Percentiles rank a stretch among this genome's conserved stretches.
Evolutionary conservation across 345 rosid genomes (phyloP).

Genomic region (Hibiscus mutabilis): DNA sequence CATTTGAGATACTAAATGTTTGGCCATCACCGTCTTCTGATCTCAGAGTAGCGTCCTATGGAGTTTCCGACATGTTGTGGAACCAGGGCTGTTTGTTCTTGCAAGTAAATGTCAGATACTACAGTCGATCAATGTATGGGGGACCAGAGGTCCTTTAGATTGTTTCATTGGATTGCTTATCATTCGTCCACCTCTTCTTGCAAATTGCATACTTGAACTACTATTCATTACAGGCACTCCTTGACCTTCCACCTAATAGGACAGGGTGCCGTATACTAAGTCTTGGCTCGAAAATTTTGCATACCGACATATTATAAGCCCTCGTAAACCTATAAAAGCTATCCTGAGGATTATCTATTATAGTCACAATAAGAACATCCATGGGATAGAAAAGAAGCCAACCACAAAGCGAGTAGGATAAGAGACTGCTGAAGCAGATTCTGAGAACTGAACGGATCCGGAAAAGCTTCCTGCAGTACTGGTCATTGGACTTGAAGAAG

Average conservation of each 20-base stretch:
- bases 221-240: background rate
- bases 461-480: conserved; percentile 58
- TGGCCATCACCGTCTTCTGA: background rate
- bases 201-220: conserved; percentile 19
- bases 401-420: conserved; percentile 23
- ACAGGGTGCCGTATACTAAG: conserved; percentile 2
- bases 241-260: conserved; percentile 5
- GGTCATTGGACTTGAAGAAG: conserved; percentile 43
- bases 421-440: conserved; percentile 39
- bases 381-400: conserved; percentile 30
- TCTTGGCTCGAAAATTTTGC: conserved; percentile 6
- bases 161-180: conserved; percentile 57
- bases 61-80: conserved; percentile 81
- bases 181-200: conserved; percentile 62
- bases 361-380: conserved; percentile 33
- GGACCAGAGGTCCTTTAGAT: conserved; percentile 64
- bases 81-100: conserved; percentile 53
- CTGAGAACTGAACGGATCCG: conserved; percentile 82
- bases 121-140: conserved; percentile 74
- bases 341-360: conserved; percentile 15
- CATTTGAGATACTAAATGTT: background rate
- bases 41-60: conserved; percentile 56
- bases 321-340: conserved; percentile 16
- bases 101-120: conserved; percentile 67
- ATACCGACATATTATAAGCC: conserved; percentile 4